These are phyloP conservation scores for Diaporthe longicolla DNA, from an alignment of 2,329 filamentous ascomycete genomes.

Conservation along the genomic window DNA sequence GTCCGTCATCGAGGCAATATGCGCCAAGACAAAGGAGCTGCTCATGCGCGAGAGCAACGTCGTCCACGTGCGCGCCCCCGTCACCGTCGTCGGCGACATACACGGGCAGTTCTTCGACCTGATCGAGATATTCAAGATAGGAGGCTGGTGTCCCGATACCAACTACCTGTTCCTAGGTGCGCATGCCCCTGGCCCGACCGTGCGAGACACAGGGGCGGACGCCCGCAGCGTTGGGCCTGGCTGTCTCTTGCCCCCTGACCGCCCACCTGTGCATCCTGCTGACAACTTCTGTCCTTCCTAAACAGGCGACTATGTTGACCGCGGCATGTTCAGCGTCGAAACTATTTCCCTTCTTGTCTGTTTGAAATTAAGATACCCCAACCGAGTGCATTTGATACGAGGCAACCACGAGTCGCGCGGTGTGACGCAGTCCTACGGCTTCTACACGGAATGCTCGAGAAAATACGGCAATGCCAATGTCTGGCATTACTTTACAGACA, in stretches of 20 bases:
- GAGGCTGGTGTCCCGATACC: constrained; percentile 96
- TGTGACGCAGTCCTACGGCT: constrained; percentile 98
- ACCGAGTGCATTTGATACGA: constrained; percentile 94
- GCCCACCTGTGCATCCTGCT: constrained; percentile 18
- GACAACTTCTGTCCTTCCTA: constrained; percentile 20
- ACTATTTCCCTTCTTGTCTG: constrained; percentile 98
- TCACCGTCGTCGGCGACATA: constrained; percentile 98
- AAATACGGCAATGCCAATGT: constrained; percentile 99
- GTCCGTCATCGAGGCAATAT: constrained; percentile 98
- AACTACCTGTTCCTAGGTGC: constrained; percentile 97
- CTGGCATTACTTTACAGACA: constrained; percentile 99
- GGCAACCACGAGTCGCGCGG: constrained; percentile 98
- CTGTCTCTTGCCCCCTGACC: not conserved
- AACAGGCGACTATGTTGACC: constrained; percentile 95
- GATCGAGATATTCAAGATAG: constrained; percentile 99
- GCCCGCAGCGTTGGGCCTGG: constrained; percentile 20
- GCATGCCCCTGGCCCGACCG: constrained; percentile 38
- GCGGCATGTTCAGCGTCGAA: constrained; percentile 98
- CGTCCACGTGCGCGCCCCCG: constrained; percentile 93
- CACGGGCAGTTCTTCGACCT: constrained; percentile 99
- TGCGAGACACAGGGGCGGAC: not conserved
- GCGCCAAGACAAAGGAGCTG: constrained; percentile 98
- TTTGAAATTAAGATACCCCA: constrained; percentile 95
- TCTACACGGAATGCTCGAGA: constrained; percentile 97
- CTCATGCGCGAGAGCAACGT: constrained; percentile 99